These are phyloP conservation scores for Candida vaughaniae DNA, from an alignment of 805 yeast species.

Conservation along the genomic window DNA sequence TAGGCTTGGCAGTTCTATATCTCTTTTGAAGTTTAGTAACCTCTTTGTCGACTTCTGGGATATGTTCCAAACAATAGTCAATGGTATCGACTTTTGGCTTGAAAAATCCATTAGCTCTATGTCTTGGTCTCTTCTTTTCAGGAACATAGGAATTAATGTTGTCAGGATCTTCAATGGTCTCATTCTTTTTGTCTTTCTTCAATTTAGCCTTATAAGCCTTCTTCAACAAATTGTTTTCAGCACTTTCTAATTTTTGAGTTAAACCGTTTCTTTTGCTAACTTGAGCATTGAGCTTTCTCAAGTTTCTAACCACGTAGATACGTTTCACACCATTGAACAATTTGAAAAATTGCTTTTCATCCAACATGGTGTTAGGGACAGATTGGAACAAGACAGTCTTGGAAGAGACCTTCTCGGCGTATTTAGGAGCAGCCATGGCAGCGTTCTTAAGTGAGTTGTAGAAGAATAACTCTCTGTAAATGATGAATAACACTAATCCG, in stretches of 20 bases:
- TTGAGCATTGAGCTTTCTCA: constrained; percentile 50
- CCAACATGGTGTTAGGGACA: constrained; percentile 72
- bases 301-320: constrained; percentile 77
- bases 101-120: constrained; percentile 46
- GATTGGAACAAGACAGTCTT: constrained; percentile 83
- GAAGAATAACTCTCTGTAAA: constrained; percentile 80
- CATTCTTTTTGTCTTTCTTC: constrained; percentile 68
- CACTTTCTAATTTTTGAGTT: constrained; percentile 63
- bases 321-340: constrained; percentile 79
- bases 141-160: constrained; percentile 61
- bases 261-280: constrained; percentile 60
- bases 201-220: constrained; percentile 62
- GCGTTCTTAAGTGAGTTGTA: constrained; percentile 77
- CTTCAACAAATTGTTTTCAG: constrained; percentile 57
- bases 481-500: constrained; percentile 63
- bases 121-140: constrained; percentile 64
- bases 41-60: constrained; percentile 59
- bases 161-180: constrained; percentile 40
- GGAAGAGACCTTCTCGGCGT: constrained; percentile 70
- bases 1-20: constrained; percentile 51
- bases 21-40: constrained; percentile 53
- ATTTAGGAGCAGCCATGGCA: constrained; percentile 75
- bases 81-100: constrained; percentile 60
- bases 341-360: constrained; percentile 69
- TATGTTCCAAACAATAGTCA: constrained; percentile 51